Evolutionary conservation across 495 filamentous ascomycete genomes (phyloP), one percentile per base, ranked within the genome.

Genomic region (Umbilicaria muhlenbergii): DNA sequence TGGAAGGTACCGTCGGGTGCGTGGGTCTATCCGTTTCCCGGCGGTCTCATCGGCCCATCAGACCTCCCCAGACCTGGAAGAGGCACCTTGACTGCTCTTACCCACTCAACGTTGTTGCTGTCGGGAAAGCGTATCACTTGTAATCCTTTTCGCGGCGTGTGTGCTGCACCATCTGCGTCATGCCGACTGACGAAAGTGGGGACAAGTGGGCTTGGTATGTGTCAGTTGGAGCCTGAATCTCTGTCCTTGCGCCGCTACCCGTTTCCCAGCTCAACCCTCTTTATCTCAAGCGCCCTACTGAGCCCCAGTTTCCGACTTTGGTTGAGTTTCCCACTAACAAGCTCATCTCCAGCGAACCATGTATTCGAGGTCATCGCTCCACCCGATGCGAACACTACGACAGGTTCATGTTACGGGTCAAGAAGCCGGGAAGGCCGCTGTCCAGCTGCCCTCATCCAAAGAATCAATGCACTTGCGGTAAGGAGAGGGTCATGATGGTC

Each of bases 291-390:
- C 24, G 3, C 24, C 24, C 24, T 3, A 8, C 24, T 10, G 5
- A 28, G 5, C 24, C 24, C 8, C 5, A 6, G 28, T n/a, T 12
- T 28, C 15, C 28, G 6, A 6, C 19, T 11, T 21, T 40, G 38
- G 5, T 18, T 17, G n/a, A n/a, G 38, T 21, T 5, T 24, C 13
- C 14, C 7, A 17, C 15, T 28, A 28, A 18, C 15, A 40, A 57
- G 39, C 32, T 24, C 11, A 18, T 24, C 14, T 32, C 13, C 54
- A 91, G 84, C 56, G 78, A 80, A 66, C 79, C 82, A 54, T 92
- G 85, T 51, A 84, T 89, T 50, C 80, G 82, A 42, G 85, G 85
- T 41, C 85, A 92, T 60, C 78, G 85, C 51, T 87, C 85, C 17
- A 83, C 83, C 49, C 83, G 80, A 70, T 92, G 85, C 54, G 75